Percentiles rank a stretch among this genome's conserved stretches.
These are phyloP conservation scores for Coccomyxa sp. DNA, from an alignment of 139 green algal species.

Conservation along the genomic window DNA sequence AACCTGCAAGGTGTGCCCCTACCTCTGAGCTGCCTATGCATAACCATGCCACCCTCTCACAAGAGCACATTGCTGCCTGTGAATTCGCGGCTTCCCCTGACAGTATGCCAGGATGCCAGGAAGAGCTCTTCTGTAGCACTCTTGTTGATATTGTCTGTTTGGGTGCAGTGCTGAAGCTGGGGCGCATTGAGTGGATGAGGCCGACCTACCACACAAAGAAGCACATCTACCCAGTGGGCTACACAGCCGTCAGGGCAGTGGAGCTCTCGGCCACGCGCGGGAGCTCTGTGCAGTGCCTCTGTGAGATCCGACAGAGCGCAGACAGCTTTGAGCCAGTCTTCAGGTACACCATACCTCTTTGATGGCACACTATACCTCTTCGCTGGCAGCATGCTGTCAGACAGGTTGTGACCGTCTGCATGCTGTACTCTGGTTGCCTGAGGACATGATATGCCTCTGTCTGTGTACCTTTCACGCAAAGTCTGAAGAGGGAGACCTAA, in stretches of 20 bases:
- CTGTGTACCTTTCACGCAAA: not conserved
- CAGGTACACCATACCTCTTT: too few species aligned
- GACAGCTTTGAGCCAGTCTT: constrained; percentile 55
- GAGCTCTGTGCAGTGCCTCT: constrained; percentile 30
- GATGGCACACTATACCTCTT: too few species aligned
- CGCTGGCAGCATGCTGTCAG: too few species aligned
- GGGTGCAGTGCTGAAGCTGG: constrained; percentile 49
- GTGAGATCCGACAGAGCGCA: constrained; percentile 31
- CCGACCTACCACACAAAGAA: constrained; percentile 62
- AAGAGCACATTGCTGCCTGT: not conserved
- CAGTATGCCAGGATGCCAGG: not conserved
- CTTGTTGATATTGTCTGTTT: not conserved
- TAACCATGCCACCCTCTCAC: not conserved
- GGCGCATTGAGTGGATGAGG: constrained; percentile 58
- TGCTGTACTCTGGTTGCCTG: not conserved
- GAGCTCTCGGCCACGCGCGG: constrained; percentile 15
- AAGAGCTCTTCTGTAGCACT: not conserved
- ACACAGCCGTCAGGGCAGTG: constrained; percentile 23
- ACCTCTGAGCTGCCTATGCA: not conserved
- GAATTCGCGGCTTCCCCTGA: not conserved
- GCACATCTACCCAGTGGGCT: constrained; percentile 71
- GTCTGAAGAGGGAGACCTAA: too few species aligned
- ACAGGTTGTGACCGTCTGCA: not conserved
- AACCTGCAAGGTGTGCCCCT: not conserved
- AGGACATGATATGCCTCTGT: not conserved